Evolutionary conservation across 192 early-diverging fungal species (phyloP).

Genomic region (Coemansia furcata): DNA sequence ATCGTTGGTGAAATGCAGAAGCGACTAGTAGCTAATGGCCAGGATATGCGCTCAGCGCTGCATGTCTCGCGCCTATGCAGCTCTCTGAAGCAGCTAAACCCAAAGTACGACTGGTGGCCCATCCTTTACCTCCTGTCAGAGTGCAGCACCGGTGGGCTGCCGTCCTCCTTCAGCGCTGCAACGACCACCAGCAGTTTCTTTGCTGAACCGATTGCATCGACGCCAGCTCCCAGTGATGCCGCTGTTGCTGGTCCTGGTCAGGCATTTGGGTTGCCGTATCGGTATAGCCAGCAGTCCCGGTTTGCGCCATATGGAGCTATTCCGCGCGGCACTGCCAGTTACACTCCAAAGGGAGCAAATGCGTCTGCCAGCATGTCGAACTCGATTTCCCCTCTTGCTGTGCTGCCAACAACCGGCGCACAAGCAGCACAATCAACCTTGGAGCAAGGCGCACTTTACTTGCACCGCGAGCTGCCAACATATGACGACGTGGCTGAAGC

Average conservation of each 20-base stretch:
- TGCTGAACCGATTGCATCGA: background rate
- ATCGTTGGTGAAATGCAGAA: constrained; percentile 43
- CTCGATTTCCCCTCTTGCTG: background rate
- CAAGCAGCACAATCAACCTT: background rate
- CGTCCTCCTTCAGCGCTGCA: background rate
- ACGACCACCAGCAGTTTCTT: constrained; percentile 17
- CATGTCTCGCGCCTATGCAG: constrained; percentile 24
- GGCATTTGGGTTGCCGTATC: background rate
- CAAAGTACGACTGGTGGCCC: constrained; percentile 45
- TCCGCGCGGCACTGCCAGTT: background rate
- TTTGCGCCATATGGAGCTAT: constrained; percentile 3
- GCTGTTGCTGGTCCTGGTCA: background rate
- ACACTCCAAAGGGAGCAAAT: background rate
- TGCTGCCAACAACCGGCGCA: background rate
- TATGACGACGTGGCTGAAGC: constrained; percentile 58
- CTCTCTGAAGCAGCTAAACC: constrained; percentile 29
- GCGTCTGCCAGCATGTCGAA: background rate
- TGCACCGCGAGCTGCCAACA: constrained; percentile 30
- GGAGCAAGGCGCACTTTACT: constrained; percentile 4
- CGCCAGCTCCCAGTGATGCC: background rate
- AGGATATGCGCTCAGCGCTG: constrained; percentile 29
- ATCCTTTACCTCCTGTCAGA: constrained; percentile 44
- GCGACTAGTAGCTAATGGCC: constrained; percentile 6
- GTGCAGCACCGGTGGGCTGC: constrained; percentile 14
- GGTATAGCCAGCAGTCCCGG: constrained; percentile 6